Evolutionary conservation across 371 early-diverging fungal genomes (phyloP).

Genomic region (Rhizopus stolonifer): DNA sequence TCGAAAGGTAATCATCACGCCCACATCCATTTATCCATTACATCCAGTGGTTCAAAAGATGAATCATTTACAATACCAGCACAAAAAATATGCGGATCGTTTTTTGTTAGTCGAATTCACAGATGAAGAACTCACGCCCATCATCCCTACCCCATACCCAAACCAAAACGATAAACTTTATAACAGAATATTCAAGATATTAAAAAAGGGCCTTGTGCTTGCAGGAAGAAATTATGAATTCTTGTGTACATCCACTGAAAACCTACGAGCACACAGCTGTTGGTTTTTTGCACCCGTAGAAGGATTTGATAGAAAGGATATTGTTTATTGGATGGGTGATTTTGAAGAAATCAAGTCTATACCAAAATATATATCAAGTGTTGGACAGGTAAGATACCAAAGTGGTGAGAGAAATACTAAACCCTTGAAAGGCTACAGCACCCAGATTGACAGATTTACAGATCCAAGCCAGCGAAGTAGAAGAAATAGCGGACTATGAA

Average conservation of each 20-base stretch:
- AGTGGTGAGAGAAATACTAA: background rate
- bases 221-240: conserved; percentile 65
- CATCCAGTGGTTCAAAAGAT: conserved; percentile 57
- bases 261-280: conserved; percentile 64
- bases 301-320: conserved; percentile 37
- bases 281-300: conserved; percentile 64
- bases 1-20: conserved; percentile 52
- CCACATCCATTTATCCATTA: conserved; percentile 53
- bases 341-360: conserved; percentile 59
- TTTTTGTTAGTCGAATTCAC: conserved; percentile 72
- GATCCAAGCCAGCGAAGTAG: conserved; percentile 27
- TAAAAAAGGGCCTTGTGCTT: conserved; percentile 57
- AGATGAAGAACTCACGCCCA: conserved; percentile 57
- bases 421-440: background rate
- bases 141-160: conserved; percentile 23
- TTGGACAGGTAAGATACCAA: conserved; percentile 53
- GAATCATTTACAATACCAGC: conserved; percentile 62
- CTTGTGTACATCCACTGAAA: conserved; percentile 64
- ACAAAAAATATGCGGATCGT: conserved; percentile 43
- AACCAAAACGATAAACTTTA: conserved; percentile 29
- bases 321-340: conserved; percentile 69
- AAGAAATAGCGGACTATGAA: conserved; percentile 53
- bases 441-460: background rate
- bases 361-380: conserved; percentile 61
- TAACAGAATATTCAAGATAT: conserved; percentile 41